These are phyloP conservation scores for Endotrypanum monterogeii DNA, from an alignment of 208 protist genomes.

Conservation along the genomic window DNA sequence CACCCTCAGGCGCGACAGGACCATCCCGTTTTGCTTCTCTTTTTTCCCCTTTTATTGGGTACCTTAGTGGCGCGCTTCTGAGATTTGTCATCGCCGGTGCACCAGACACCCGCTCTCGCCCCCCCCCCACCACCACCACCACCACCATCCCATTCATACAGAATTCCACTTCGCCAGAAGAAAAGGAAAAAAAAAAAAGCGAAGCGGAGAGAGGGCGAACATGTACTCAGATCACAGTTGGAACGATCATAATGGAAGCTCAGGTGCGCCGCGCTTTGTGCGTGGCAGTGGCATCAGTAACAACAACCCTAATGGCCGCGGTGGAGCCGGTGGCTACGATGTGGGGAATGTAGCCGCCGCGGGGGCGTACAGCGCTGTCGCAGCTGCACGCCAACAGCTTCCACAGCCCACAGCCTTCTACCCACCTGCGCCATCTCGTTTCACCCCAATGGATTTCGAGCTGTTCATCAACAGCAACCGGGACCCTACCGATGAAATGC, in stretches of 20 bases:
- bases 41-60: background rate
- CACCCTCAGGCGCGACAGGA: background rate
- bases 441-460: slow-evolving; percentile 88
- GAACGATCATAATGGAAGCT: slow-evolving; percentile 20
- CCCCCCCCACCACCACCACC: background rate
- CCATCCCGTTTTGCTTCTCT: background rate
- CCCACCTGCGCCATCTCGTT: slow-evolving; percentile 42
- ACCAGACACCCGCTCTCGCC: background rate
- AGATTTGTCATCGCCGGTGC: background rate
- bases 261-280: slow-evolving; percentile 6
- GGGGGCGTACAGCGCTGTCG: slow-evolving; percentile 19
- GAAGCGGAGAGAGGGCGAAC: background rate
- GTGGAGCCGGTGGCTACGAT: slow-evolving; percentile 15
- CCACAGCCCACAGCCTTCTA: slow-evolving; percentile 27
- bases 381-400: slow-evolving; percentile 20
- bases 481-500: slow-evolving; percentile 81
- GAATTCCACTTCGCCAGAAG: background rate
- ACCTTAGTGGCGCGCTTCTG: background rate
- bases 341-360: slow-evolving; percentile 6
- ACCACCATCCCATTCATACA: too few relatives aligned
- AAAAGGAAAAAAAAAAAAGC: background rate
- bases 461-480: slow-evolving; percentile 76
- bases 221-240: slow-evolving; percentile 49
- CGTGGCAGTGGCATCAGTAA: slow-evolving; percentile 7
- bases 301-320: slow-evolving; percentile 1